Base-by-base conservation (phyloP, 2,329 filamentous ascomycete species). In the Akanthomyces lecanii region DNA sequence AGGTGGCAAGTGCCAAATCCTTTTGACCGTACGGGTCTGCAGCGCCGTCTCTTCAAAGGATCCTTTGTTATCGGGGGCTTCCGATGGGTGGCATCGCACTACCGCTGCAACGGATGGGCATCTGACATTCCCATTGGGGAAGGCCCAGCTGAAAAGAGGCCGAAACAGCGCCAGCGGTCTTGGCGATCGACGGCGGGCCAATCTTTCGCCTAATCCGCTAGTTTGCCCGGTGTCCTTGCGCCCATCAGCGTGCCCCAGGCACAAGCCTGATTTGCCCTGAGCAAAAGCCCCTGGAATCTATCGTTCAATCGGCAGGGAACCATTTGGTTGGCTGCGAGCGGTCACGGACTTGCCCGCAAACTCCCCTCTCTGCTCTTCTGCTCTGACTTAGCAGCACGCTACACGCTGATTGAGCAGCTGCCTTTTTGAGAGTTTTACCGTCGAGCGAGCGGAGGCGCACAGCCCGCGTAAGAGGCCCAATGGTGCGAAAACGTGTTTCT, bases 111-210 rank as follows among this genome's bases (percentile, higher is more conserved):
- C 33, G 40, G 40, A 28, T 42, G 21, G 30, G 44, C 47, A 47
- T 53, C 48, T 61, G 36, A 61, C 28, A 53, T 54, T 45, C 50
- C 58, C 28, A 36, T 61, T 53, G 5, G 7, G 50, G 14, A 61
- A 45, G 48, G 48, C 36, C 33, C 48, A 44, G 47, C 45, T 51
- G 44, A 42, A 50, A 44, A 52, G 38, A 40, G 28, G 33, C 21
- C 52, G 52, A 55, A 55, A 55, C 52, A 42, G n/a, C 52, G 52
- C 52, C 52, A 55, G 36, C 52, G 5, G 36, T 25, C 52, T 55
- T 61, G 47, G 57, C 58, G 38, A 54, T 61, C 48, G 48, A 47
- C 28, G 25, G 38, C 48, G 48, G 58, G 58, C 58, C 50, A 61
- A 47, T 61, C 28, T 47, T 57, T 47, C 11, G 23, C 54, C 40